Evolutionary conservation across 495 filamentous ascomycete genomes (phyloP).

Genomic region (Astrocystis sublimbata): DNA sequence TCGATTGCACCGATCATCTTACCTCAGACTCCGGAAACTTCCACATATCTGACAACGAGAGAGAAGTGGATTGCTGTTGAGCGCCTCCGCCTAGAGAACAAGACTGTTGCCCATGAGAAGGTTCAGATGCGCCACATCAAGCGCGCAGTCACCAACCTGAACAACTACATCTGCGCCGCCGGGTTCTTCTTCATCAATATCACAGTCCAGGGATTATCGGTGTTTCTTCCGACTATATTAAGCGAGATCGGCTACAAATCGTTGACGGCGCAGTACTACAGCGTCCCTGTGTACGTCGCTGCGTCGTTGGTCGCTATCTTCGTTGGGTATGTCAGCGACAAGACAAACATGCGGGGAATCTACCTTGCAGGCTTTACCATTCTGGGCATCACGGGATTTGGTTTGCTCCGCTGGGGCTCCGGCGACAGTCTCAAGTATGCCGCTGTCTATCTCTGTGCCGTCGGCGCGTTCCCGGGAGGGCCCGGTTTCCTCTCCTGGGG

Average conservation of each 20-base stretch:
- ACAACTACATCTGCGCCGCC: conserved; percentile 50
- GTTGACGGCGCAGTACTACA: conserved; percentile 49
- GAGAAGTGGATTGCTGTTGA: conserved; percentile 50
- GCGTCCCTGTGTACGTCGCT: conserved; percentile 53
- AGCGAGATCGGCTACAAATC: conserved; percentile 47
- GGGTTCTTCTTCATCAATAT: conserved; percentile 56
- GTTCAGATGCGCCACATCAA: conserved; percentile 42
- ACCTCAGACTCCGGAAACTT: conserved; percentile 53
- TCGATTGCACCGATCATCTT: conserved; percentile 53
- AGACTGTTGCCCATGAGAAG: conserved; percentile 33
- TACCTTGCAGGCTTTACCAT: conserved; percentile 49
- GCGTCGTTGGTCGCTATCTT: conserved; percentile 57
- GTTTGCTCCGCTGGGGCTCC: conserved; percentile 34
- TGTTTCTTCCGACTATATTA: conserved; percentile 55
- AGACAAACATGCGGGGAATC: conserved; percentile 61
- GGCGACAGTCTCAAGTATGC: conserved; percentile 38
- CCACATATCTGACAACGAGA: conserved; percentile 52
- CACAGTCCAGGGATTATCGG: conserved; percentile 51
- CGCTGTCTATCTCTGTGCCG: conserved; percentile 51
- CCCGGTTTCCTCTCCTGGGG: conserved; percentile 59
- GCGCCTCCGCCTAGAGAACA: conserved; percentile 42
- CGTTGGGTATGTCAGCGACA: conserved; percentile 62
- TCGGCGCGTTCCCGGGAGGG: conserved; percentile 54
- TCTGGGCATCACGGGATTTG: conserved; percentile 49
- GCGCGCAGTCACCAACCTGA: conserved; percentile 42